Conservation (phyloP, 768 basidiomycete species). For the Leccinum boreale region DNA sequence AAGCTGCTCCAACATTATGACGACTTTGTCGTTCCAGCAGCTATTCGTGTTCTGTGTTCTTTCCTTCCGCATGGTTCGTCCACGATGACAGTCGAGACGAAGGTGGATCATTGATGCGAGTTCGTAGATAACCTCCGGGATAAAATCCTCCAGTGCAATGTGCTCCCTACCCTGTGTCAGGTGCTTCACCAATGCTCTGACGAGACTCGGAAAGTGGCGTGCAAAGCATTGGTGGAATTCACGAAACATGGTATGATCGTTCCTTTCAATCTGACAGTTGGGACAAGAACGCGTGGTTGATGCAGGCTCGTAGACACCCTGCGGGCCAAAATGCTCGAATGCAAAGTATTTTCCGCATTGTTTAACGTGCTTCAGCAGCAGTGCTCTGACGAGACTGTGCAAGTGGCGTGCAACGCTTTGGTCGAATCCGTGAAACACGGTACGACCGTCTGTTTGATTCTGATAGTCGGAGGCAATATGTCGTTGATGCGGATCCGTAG, state of each 20-base stretch:
- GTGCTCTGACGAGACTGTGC: no score
- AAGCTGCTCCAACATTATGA: constrained; percentile 19
- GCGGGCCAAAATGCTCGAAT: no score
- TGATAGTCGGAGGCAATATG: not conserved
- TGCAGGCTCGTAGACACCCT: no score
- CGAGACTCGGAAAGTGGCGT: no score
- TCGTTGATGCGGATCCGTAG: constrained; percentile 8
- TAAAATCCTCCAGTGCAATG: constrained; percentile 10
- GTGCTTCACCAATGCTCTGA: constrained; percentile 15
- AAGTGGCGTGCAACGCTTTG: rapidly evolving
- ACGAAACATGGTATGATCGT: no score
- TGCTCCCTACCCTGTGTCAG: constrained; percentile 16
- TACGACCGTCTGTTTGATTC: no score
- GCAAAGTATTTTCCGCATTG: no score
- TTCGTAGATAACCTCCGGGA: constrained; percentile 17
- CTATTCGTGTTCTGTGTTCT: constrained; percentile 22
- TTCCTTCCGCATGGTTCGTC: constrained; percentile 20
- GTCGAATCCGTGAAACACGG: no score
- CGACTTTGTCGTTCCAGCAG: constrained; percentile 28
- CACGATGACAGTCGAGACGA: not conserved
- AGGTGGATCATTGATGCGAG: not conserved
- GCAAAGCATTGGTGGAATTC: no score
- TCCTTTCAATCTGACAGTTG: no score
- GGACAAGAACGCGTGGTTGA: no score
- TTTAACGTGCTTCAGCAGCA: rapidly evolving